Base-by-base conservation (phyloP, 768 basidiomycete genomes). In the Crucibulum laeve region DNA sequence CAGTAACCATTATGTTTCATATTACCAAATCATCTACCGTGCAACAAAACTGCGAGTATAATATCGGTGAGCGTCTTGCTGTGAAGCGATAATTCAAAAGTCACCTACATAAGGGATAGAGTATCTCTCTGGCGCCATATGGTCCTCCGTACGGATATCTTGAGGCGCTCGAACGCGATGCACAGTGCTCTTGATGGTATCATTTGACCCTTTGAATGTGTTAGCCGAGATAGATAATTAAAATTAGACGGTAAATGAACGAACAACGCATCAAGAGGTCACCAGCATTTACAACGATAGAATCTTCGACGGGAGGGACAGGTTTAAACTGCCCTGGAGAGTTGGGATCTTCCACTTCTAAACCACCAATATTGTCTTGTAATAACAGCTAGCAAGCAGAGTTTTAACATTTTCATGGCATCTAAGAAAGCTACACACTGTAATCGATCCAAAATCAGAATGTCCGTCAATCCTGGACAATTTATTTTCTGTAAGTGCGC, bases 301-400 rank as follows among this genome's bases (percentile, higher is more conserved):
- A 63, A 3, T 70, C 73, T 6, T 68, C 63, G 14, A 79, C 46
- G 1, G 76, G 70, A 3, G 66, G 61, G 1, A 67, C 74, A 24
- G 68, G 58, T 62, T 48, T 44, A 49, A 73, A 74, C 33, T 56
- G 41, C 1, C 74, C 78, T 4, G 75, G 69, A 15, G 58, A 52
- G 30, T 65, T 60, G 0, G 78, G 77, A 52, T 76, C 71, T 53
- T 82, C 77, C 4, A 83, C 73, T 52, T 85, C 79, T 3, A 84
- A 64, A 0, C 83, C 83, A 4, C 81, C 80, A 2, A 73, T 67
- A 4, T 71, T 64, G 50, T 84, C 80, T 58, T 84, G 82, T 39
- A 82, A 65, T 3, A 85, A 59, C 5, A 82, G 58, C 41, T 69
- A 25, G 13, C 19, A 10, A 38, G 17, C 37, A 26, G 7, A 3